Conservation (phyloP, 305 asterid genomes). For the Rubia peregrina region DNA sequence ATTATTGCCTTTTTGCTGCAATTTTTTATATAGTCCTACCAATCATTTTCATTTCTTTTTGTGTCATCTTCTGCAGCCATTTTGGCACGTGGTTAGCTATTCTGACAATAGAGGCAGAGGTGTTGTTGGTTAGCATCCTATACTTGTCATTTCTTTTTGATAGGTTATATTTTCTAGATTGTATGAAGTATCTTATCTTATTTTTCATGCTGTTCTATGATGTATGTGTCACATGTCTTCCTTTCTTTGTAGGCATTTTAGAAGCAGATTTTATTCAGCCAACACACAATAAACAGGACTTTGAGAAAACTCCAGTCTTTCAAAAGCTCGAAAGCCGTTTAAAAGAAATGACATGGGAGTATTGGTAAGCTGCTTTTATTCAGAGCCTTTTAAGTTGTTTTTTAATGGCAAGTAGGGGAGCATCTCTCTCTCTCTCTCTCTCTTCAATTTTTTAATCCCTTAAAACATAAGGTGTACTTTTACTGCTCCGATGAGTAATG, state of each 20-base stretch:
- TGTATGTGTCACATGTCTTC: conserved; percentile 15
- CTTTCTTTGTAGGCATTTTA: conserved; percentile 26
- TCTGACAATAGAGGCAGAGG: conserved; percentile 73
- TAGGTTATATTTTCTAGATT: not conserved
- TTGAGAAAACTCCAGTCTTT: conserved; percentile 37
- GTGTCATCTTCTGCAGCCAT: conserved; percentile 58
- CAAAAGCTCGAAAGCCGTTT: conserved; percentile 37
- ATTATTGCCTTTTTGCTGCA: not conserved
- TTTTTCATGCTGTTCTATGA: not conserved
- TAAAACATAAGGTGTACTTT: not conserved
- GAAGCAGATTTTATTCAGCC: conserved; percentile 38
- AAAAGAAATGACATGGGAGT: conserved; percentile 37
- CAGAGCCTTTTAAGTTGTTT: not conserved
- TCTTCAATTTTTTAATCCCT: no score
- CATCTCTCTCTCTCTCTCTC: not conserved
- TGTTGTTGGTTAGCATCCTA: conserved; percentile 74
- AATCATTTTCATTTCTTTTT: conserved; percentile 2
- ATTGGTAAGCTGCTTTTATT: conserved; percentile 24
- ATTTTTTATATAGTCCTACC: not conserved
- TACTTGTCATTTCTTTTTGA: conserved; percentile 6
- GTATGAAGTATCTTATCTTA: not conserved
- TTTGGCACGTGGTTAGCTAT: conserved; percentile 70
- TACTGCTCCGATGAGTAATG: not conserved
- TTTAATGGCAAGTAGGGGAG: not conserved
- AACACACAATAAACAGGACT: conserved; percentile 39